Evolutionary conservation across 257 asterid species (phyloP).

Genomic region (Henckelia pumila): DNA sequence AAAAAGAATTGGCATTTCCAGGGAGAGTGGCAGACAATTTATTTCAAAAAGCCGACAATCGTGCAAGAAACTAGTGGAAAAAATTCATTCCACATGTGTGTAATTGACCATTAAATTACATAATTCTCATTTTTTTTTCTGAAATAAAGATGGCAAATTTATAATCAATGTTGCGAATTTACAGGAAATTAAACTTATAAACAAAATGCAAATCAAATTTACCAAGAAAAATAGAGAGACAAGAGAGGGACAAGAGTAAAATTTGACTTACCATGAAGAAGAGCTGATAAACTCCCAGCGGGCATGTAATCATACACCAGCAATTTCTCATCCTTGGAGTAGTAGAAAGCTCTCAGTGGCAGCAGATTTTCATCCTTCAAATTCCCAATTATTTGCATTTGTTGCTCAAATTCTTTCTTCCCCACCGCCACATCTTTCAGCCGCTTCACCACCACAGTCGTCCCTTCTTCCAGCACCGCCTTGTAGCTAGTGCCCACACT

Average conservation of each 20-base stretch:
- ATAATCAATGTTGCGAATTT: background rate
- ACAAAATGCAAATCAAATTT: background rate
- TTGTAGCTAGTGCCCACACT: constrained; percentile 80
- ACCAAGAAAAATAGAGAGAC: background rate
- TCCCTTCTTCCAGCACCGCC: constrained; percentile 85
- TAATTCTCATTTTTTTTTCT: background rate
- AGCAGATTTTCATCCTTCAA: constrained; percentile 59
- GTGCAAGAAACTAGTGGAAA: background rate
- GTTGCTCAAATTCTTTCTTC: constrained; percentile 69
- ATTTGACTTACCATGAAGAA: constrained; percentile 60
- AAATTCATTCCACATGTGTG: background rate
- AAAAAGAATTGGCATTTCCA: background rate
- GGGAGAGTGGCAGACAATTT: background rate
- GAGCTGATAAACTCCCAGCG: constrained; percentile 80
- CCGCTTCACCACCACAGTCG: constrained; percentile 80
- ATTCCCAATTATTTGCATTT: constrained; percentile 60
- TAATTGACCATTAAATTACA: background rate
- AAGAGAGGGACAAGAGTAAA: background rate
- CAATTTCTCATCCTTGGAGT: constrained; percentile 74
- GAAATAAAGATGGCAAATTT: background rate
- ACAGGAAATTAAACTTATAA: background rate
- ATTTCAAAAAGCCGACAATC: background rate
- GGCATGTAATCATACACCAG: constrained; percentile 76
- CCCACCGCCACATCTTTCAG: constrained; percentile 63
- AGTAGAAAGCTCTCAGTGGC: constrained; percentile 73